phyloP scores from a whole-genome alignment of 768 basidiomycete species.

The Basidioascus undulatus region DNA sequence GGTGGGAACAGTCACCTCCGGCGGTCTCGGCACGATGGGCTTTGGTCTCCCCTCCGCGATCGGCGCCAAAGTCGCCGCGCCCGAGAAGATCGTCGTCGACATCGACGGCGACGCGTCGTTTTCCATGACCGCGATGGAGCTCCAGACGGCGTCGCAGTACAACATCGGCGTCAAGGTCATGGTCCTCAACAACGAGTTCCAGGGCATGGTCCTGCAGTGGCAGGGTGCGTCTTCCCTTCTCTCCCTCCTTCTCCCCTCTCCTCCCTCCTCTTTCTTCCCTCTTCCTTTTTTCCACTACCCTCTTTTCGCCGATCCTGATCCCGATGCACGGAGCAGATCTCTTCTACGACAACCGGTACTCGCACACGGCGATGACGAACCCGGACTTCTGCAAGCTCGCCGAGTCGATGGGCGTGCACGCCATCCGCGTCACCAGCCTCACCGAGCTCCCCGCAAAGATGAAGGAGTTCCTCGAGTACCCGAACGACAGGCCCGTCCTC shows the following conservation, averaged over 20 bases:
- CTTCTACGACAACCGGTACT: conserved; percentile 91
- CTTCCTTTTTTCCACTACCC: neutral
- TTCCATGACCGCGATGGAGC: conserved; percentile 99
- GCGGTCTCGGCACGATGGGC: conserved; percentile 95
- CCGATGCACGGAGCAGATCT: conserved; percentile 30
- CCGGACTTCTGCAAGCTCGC: conserved; percentile 84
- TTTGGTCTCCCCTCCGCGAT: conserved; percentile 86
- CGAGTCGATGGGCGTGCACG: conserved; percentile 75
- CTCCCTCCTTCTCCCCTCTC: neutral
- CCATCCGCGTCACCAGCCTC: conserved; percentile 41
- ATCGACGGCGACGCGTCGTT: conserved; percentile 96
- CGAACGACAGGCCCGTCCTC: conserved; percentile 58
- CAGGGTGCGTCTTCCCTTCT: conserved; percentile 36
- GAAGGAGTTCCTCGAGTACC: conserved; percentile 96
- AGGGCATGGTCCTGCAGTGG: conserved; percentile 99
- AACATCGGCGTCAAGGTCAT: conserved; percentile 76
- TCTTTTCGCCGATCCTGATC: neutral
- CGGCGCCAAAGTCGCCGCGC: conserved; percentile 89
- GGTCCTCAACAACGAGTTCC: conserved; percentile 86
- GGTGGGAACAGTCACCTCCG: conserved; percentile 51
- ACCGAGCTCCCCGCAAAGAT: conserved; percentile 78
- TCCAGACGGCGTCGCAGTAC: conserved; percentile 75
- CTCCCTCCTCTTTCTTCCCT: neutral
- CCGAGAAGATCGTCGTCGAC: conserved; percentile 78
- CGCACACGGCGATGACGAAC: conserved; percentile 85